Percentiles rank a stretch among this genome's conserved stretches.
phyloP scores from a whole-genome alignment of 2,329 filamentous ascomycete species.

The Tolypocladium capitatum region DNA sequence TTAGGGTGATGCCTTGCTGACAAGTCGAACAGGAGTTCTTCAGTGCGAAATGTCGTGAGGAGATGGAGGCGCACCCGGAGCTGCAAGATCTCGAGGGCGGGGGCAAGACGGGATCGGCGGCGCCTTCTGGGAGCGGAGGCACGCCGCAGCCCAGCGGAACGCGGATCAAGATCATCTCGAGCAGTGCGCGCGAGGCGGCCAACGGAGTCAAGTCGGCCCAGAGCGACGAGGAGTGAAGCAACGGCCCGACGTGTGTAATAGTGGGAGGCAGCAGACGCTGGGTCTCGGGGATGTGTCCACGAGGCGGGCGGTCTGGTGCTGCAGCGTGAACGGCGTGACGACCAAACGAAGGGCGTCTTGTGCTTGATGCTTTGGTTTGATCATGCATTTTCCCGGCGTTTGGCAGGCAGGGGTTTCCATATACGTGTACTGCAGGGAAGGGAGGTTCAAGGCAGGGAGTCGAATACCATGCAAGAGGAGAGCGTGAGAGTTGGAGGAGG shows the following conservation, averaged over 20 bases:
- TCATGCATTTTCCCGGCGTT: conserved; percentile 12
- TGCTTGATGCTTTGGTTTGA: conserved; percentile 7
- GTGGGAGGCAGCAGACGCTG: not conserved
- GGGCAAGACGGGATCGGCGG: conserved; percentile 22
- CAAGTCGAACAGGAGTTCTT: conserved; percentile 38
- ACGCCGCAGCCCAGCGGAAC: conserved; percentile 53
- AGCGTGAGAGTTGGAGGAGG: conserved; percentile 2
- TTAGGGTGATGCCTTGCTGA: conserved; percentile 15
- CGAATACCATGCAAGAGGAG: conserved; percentile 13
- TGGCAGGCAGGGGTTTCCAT: conserved; percentile 7
- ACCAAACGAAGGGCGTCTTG: conserved; percentile 1
- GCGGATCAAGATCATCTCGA: conserved; percentile 56
- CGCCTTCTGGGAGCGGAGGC: conserved; percentile 43
- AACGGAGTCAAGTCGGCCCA: conserved; percentile 28
- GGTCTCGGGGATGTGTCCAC: not conserved
- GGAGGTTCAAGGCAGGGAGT: conserved; percentile 7
- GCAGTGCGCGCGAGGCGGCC: conserved; percentile 18
- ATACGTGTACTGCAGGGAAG: conserved; percentile 9
- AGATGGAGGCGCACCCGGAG: conserved; percentile 39
- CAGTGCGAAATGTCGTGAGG: conserved; percentile 37
- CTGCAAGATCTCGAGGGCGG: conserved; percentile 41
- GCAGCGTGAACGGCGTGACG: not conserved
- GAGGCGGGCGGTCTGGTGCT: not conserved
- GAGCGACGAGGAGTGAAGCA: conserved; percentile 38
- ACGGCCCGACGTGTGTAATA: not conserved